Percentiles rank a stretch among this genome's conserved stretches.
Conservation (phyloP, 352 stramenopile genomes). For the Globisporangium perplexum region DNA sequence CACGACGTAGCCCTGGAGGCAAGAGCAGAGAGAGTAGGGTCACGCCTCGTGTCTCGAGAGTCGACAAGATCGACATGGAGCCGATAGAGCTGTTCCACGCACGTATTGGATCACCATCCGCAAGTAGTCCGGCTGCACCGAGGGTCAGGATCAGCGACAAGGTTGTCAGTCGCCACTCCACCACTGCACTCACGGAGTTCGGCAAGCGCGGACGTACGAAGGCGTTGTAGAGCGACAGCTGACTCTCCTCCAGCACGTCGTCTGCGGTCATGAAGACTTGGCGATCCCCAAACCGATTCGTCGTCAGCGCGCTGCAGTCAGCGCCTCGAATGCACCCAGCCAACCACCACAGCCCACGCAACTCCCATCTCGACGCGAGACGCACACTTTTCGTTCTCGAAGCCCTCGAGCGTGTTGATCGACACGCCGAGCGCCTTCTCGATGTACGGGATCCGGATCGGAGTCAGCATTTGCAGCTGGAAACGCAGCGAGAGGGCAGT, state of each 20-base stretch:
- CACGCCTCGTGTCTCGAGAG: no score
- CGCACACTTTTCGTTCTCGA: conserved; percentile 77
- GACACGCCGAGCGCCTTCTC: conserved; percentile 66
- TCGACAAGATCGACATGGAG: no score
- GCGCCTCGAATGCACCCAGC: not conserved
- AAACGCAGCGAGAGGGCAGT: not conserved
- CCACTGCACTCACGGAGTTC: no score
- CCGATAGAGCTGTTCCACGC: conserved; percentile 4
- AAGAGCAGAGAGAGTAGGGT: not conserved
- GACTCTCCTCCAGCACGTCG: conserved; percentile 77
- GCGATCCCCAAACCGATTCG: not conserved
- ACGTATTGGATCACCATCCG: conserved; percentile 89
- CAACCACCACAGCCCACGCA: not conserved
- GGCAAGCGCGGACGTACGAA: conserved; percentile 42
- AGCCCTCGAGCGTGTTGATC: conserved; percentile 74
- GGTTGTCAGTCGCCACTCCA: not conserved
- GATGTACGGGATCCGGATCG: conserved; percentile 84
- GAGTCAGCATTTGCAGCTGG: conserved; percentile 86
- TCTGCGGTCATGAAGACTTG: conserved; percentile 82
- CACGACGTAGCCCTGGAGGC: conserved; percentile 69
- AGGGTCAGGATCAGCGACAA: not conserved
- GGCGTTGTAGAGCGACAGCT: conserved; percentile 72
- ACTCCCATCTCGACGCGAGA: not conserved
- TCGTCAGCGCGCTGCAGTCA: no score
- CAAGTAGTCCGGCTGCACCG: conserved; percentile 64